Percentiles rank a stretch among this genome's conserved stretches.
These are phyloP conservation scores for Tetrapisispora phaffii DNA, from an alignment of 805 yeast genomes.

Conservation along the genomic window DNA sequence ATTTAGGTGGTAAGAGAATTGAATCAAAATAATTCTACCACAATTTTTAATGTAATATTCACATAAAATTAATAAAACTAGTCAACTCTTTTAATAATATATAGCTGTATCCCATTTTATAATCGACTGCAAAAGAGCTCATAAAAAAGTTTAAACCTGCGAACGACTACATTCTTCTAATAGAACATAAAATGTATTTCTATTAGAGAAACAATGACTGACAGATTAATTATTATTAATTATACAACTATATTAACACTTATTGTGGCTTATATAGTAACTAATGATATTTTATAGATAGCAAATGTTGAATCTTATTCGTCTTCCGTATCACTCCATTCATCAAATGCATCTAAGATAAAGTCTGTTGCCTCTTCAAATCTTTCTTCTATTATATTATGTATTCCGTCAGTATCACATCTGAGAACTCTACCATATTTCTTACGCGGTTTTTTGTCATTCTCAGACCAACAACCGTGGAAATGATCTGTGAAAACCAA, in stretches of 20 bases:
- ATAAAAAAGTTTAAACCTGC: too few relatives aligned
- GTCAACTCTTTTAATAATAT: too few relatives aligned
- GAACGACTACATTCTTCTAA: too few relatives aligned
- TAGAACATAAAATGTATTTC: too few relatives aligned
- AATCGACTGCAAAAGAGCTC: too few relatives aligned
- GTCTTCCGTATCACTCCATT: slow-evolving; percentile 38
- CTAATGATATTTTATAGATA: not conserved
- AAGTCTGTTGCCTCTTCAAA: slow-evolving; percentile 82
- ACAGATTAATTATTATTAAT: not conserved
- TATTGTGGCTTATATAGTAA: not conserved
- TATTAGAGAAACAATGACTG: not conserved
- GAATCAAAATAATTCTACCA: not conserved
- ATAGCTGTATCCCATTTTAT: too few relatives aligned
- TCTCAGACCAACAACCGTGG: slow-evolving; percentile 73
- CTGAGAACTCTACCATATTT: slow-evolving; percentile 84
- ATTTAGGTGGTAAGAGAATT: slow-evolving; percentile 4
- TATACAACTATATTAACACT: not conserved
- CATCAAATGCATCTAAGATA: slow-evolving; percentile 69
- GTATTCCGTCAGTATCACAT: slow-evolving; percentile 61
- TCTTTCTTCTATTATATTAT: slow-evolving; percentile 67
- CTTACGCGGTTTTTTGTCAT: slow-evolving; percentile 68
- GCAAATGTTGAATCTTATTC: not conserved
- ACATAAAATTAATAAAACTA: too few relatives aligned
- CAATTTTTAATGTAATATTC: too few relatives aligned
- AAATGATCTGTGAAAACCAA: slow-evolving; percentile 65